Evolutionary conservation across 139 green algal genomes (phyloP).

Genomic region (Deuterostichococcus epilithicus): DNA sequence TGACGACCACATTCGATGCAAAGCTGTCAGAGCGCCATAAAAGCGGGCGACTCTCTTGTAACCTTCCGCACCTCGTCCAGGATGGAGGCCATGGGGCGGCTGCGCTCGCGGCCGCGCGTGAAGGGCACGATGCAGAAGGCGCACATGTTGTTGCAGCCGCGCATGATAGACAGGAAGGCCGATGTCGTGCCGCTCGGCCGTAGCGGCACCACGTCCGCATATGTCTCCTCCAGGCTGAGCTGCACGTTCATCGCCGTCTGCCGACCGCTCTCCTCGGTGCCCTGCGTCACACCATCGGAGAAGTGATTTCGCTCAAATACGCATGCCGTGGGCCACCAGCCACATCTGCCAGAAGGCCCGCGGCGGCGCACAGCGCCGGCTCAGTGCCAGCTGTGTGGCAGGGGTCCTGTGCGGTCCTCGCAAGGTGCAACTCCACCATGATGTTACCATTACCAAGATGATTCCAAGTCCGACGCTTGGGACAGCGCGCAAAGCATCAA

Average conservation of each 20-base stretch:
- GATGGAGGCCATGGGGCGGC: slow-evolving; percentile 58
- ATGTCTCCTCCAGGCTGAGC: slow-evolving; percentile 81
- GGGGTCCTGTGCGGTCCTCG: too few species aligned
- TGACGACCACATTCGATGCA: too few species aligned
- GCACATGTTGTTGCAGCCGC: slow-evolving; percentile 93
- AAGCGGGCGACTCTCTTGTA: background rate
- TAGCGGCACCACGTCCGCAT: slow-evolving; percentile 80
- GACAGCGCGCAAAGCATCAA: background rate
- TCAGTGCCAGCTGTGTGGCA: too few species aligned
- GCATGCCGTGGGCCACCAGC: too few species aligned
- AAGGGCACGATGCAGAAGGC: slow-evolving; percentile 90
- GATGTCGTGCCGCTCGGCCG: slow-evolving; percentile 26
- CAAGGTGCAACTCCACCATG: too few species aligned
- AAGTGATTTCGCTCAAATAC: too few species aligned
- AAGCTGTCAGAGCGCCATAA: too few species aligned
- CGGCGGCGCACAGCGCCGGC: too few species aligned
- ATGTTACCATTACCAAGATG: too few species aligned
- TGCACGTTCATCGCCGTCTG: slow-evolving; percentile 68
- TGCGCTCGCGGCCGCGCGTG: slow-evolving; percentile 75
- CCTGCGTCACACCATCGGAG: background rate
- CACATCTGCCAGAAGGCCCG: too few species aligned
- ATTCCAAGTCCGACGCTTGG: too few species aligned
- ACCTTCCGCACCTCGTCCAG: slow-evolving; percentile 70
- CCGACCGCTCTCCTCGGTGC: background rate
- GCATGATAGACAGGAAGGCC: slow-evolving; percentile 82